phyloP scores from a whole-genome alignment of 441 rosid species.

The Gossypium davidsonii region DNA sequence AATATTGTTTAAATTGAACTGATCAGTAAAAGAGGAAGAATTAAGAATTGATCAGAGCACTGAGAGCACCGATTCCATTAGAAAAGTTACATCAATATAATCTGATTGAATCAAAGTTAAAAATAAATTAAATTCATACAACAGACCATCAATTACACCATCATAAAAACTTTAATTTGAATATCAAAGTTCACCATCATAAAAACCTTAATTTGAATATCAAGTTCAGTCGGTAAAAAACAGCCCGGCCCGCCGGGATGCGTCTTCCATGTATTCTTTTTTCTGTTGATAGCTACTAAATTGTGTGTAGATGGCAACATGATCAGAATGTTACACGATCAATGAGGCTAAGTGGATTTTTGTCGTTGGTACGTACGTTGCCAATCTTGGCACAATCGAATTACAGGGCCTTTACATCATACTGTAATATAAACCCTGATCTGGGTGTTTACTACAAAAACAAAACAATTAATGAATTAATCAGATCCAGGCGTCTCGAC shows the following conservation, averaged over 20 bases:
- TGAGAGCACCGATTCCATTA: no score
- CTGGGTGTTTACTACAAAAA: conserved; percentile 36
- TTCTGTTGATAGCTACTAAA: neutral
- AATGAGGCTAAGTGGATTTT: conserved; percentile 31
- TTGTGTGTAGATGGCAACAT: neutral
- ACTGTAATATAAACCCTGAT: conserved; percentile 24
- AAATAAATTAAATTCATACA: no score
- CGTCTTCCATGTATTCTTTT: neutral
- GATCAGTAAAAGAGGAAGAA: no score
- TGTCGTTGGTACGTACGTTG: conserved; percentile 24
- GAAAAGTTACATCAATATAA: no score
- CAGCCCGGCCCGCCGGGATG: neutral
- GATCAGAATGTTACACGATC: neutral
- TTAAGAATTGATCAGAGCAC: no score
- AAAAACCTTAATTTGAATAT: no score
- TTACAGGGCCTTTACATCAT: conserved; percentile 14
- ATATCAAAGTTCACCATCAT: no score
- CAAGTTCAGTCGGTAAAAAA: neutral
- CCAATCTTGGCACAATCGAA: conserved; percentile 24
- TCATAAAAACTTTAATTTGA: no score
- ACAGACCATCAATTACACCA: no score
- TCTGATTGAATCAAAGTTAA: no score
- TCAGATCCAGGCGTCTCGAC: conserved; percentile 34
- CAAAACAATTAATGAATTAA: conserved; percentile 28
- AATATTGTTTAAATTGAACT: no score